Evolutionary conservation across 2,329 filamentous ascomycete species (phyloP).

Genomic region (Trichoderma breve): DNA sequence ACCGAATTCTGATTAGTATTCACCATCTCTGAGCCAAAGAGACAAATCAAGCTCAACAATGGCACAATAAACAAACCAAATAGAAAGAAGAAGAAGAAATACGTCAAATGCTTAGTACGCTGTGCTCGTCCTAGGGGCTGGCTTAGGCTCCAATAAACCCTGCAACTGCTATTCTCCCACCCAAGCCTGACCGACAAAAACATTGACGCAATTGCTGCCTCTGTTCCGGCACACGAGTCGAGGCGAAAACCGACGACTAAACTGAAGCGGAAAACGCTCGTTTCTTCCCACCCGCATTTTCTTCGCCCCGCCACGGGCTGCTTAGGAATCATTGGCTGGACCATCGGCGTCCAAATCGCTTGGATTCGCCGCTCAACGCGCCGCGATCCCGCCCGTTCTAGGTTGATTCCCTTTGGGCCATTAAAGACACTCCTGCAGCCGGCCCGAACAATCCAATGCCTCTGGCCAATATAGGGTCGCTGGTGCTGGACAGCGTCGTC

Average conservation of each 20-base stretch:
- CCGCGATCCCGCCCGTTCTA: background rate
- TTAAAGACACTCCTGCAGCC: background rate
- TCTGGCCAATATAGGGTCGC: conserved; percentile 51
- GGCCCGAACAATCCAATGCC: conserved; percentile 39
- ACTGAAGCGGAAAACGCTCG: background rate
- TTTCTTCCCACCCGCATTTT: background rate
- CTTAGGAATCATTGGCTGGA: conserved; percentile 1
- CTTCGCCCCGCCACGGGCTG: background rate
- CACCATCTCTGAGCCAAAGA: background rate
- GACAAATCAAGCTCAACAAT: background rate
- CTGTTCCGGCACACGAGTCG: background rate
- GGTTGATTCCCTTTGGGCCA: background rate
- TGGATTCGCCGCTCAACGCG: background rate
- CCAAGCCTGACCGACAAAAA: background rate
- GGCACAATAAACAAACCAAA: background rate
- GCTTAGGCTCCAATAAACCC: background rate
- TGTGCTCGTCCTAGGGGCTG: background rate
- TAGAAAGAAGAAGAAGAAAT: background rate
- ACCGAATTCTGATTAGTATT: background rate
- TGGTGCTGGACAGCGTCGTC: conserved; percentile 50
- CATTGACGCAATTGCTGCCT: background rate
- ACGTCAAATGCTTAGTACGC: background rate
- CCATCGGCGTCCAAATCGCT: background rate
- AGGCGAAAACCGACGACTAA: background rate
- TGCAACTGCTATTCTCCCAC: background rate